phyloP scores from a whole-genome alignment of 768 basidiomycete species.

The Peribolospora baueri region DNA sequence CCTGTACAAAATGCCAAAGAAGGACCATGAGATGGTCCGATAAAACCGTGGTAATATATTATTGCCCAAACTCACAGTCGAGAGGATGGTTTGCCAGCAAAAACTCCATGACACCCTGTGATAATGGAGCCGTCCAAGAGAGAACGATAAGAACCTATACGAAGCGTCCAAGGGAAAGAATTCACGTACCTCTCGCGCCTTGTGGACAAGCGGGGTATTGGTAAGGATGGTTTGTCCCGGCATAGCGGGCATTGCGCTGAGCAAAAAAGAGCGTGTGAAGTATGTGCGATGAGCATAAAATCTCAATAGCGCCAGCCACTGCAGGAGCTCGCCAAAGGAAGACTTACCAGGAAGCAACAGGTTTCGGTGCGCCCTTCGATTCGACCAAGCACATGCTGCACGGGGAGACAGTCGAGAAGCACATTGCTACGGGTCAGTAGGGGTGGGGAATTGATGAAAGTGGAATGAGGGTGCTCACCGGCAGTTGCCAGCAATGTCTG shows the following conservation, averaged over 20 bases:
- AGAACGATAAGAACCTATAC: slow-evolving; percentile 3
- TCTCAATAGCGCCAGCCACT: not conserved
- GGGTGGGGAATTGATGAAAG: not conserved
- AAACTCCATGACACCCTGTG: slow-evolving; percentile 83
- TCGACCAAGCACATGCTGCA: slow-evolving; percentile 92
- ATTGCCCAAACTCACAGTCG: slow-evolving; percentile 27
- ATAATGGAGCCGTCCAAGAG: slow-evolving; percentile 30
- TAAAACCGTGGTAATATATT: too few species aligned
- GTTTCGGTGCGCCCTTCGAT: slow-evolving; percentile 60
- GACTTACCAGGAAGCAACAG: slow-evolving; percentile 67
- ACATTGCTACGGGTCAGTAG: not conserved
- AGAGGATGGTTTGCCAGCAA: slow-evolving; percentile 90
- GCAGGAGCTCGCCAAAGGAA: not conserved
- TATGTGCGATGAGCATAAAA: slow-evolving; percentile 2
- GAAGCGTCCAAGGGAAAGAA: too few species aligned
- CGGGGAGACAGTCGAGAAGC: not conserved
- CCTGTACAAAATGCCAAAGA: slow-evolving; percentile 17
- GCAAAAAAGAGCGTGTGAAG: slow-evolving; percentile 1
- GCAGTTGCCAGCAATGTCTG: slow-evolving; percentile 94
- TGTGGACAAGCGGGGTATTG: slow-evolving; percentile 20
- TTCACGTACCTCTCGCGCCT: slow-evolving; percentile 16
- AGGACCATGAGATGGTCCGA: not conserved
- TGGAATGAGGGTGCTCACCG: slow-evolving; percentile 32
- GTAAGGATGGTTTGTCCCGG: slow-evolving; percentile 18
- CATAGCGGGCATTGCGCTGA: slow-evolving; percentile 74